These are phyloP conservation scores for Drosera capensis DNA, from an alignment of 148 eudicot species.

Conservation along the genomic window DNA sequence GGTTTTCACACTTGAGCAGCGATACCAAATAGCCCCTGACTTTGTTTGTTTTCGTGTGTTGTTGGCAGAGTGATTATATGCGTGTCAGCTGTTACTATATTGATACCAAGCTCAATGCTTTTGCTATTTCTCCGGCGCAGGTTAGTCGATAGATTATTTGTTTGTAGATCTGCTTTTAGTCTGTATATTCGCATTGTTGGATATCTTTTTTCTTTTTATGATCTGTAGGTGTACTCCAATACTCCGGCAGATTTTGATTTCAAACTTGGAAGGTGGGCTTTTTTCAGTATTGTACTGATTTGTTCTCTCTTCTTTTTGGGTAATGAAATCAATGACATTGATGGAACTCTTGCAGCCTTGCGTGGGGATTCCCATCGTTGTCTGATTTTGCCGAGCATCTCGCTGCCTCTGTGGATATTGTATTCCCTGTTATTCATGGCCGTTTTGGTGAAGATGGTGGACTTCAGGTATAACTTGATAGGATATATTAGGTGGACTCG, in stretches of 20 bases:
- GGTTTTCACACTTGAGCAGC: neutral
- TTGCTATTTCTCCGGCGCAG: slow-evolving; percentile 79
- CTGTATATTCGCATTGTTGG: neutral
- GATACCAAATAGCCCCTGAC: neutral
- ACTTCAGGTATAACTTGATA: slow-evolving; percentile 37
- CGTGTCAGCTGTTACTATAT: slow-evolving; percentile 80
- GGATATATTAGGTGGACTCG: neutral
- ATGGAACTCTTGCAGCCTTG: slow-evolving; percentile 45
- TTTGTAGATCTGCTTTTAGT: neutral
- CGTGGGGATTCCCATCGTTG: slow-evolving; percentile 59
- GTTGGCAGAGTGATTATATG: slow-evolving; percentile 51
- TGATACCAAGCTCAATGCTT: slow-evolving; percentile 66
- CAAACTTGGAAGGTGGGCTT: slow-evolving; percentile 55
- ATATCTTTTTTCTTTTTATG: neutral
- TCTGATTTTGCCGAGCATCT: slow-evolving; percentile 69
- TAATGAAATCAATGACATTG: neutral
- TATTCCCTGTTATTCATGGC: slow-evolving; percentile 89
- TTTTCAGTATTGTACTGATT: slow-evolving; percentile 1
- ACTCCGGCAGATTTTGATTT: slow-evolving; percentile 95
- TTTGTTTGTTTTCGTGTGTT: neutral
- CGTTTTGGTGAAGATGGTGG: slow-evolving; percentile 94
- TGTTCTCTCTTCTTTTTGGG: slow-evolving; percentile 1
- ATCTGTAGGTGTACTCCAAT: slow-evolving; percentile 71
- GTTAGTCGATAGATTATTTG: slow-evolving; percentile 14
- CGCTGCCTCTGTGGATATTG: slow-evolving; percentile 63